Base-by-base conservation (phyloP, 2,329 filamentous ascomycete species). In the Fusarium hostae region DNA sequence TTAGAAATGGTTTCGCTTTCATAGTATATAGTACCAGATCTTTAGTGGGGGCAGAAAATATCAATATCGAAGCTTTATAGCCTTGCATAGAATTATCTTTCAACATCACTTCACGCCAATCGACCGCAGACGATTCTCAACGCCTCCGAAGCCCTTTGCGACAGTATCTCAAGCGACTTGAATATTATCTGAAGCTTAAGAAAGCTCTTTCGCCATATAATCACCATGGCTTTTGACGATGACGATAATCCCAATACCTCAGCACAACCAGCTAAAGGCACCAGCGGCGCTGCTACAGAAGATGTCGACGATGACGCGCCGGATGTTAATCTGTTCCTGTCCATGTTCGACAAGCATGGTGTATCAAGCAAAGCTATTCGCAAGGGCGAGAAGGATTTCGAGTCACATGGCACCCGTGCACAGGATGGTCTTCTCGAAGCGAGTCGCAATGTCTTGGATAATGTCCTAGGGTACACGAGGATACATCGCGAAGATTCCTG, bases 311-410 rank as follows among this genome's bases (percentile, higher is more conserved):
- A 97, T 75, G 92, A 95, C 79, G 89, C 91, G 4, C 94, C 95
- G 77, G 95, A 98, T 82, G 98, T 95, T 81, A 91, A 93, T 71
- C 91, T 95, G 69, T 90, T 91, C 70, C 83, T 84, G 6, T 83
- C 86, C 34, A 81, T 88, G 69, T 85, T 86, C 69, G 79, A 83
- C 67, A 87, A 88, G 77, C 82, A 84, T 58, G 82, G 84, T 50
- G 81, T 86, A 45, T 86, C 86, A 12, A 81, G 85, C 55, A 89
- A 90, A 75, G 87, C 95, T 15, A 94, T 97, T 39, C 94, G 95
- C 73, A 94, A 94, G 71, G 96, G 96, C 67, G 94, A 97, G 80
- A 99, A 99, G 81, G 96, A 99, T 83, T 99, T 98, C 80, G 96
- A 98, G 82, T 91, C 93, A 32, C 94, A 98, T 82, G 93, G 93